These are phyloP conservation scores for Mallotus repandus DNA, from an alignment of 441 rosid genomes.

Conservation along the genomic window DNA sequence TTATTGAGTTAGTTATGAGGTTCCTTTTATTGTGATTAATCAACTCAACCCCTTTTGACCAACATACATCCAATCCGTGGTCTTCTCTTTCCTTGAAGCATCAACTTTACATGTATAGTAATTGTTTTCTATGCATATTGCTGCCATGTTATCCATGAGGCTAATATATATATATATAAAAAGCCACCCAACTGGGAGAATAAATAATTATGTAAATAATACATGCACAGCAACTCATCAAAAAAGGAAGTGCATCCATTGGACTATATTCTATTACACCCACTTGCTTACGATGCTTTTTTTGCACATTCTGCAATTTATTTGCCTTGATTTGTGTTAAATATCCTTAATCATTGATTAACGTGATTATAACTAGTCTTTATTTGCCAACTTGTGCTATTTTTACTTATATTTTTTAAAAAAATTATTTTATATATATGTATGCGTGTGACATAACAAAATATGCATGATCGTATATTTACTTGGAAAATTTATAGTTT, in stretches of 20 bases:
- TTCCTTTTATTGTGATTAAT: not conserved
- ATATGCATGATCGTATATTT: too few relatives aligned
- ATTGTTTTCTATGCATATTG: not conserved
- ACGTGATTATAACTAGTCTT: too few relatives aligned
- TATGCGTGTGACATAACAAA: too few relatives aligned
- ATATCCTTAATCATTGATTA: too few relatives aligned
- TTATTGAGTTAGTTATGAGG: not conserved
- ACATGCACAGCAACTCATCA: conserved; percentile 11
- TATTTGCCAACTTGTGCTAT: too few relatives aligned
- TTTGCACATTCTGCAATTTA: not conserved
- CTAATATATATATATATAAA: not conserved
- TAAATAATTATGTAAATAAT: not conserved
- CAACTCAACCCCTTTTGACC: conserved; percentile 3
- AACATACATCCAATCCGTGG: not conserved
- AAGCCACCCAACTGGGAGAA: not conserved
- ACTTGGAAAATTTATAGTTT: too few relatives aligned
- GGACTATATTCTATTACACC: conserved; percentile 21
- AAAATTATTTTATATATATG: too few relatives aligned
- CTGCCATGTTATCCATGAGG: conserved; percentile 22
- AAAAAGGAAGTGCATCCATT: conserved; percentile 20
- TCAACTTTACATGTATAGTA: conserved; percentile 3
- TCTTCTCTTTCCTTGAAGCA: not conserved
- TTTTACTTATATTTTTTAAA: too few relatives aligned
- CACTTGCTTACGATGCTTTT: conserved; percentile 7
- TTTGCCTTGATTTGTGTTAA: not conserved